A percentile compares a stretch with the other conserved stretches of the same genome.
Evolutionary conservation across 1,284 basidiomycete genomes (phyloP).

Genomic region (Lentinula novae-zelandiae): DNA sequence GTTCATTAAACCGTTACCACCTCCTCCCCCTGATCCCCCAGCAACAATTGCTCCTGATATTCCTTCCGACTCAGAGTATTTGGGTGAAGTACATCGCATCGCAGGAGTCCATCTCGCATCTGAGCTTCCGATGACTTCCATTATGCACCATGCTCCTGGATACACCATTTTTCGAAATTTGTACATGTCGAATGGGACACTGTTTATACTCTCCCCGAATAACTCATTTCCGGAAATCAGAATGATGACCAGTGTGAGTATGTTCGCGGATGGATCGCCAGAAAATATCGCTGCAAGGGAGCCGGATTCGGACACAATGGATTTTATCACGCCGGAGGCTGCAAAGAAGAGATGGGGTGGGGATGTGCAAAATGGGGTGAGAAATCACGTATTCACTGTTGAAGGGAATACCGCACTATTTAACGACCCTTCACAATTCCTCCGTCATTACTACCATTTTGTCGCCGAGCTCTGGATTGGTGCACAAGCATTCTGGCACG

Average conservation of each 20-base stretch:
- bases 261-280: slow-evolving; percentile 52
- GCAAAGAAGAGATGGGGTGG: slow-evolving; percentile 62
- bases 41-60: too few species aligned
- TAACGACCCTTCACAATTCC: slow-evolving; percentile 69
- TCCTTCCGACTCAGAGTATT: too few species aligned
- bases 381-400: slow-evolving; percentile 47
- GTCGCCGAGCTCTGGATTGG: slow-evolving; percentile 76
- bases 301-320: slow-evolving; percentile 61
- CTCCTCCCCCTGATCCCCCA: too few species aligned
- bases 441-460: slow-evolving; percentile 81
- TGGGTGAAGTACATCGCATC: too few species aligned
- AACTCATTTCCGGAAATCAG: slow-evolving; percentile 49
- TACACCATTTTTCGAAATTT: slow-evolving; percentile 80
- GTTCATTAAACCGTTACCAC: too few species aligned
- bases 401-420: slow-evolving; percentile 69
- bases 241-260: slow-evolving; percentile 67
- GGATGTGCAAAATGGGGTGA: slow-evolving; percentile 35
- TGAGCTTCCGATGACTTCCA: too few species aligned
- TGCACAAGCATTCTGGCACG: slow-evolving; percentile 68
- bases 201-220: slow-evolving; percentile 57
- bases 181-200: slow-evolving; percentile 76
- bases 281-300: slow-evolving; percentile 65
- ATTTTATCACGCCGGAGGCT: slow-evolving; percentile 54
- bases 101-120: too few species aligned
- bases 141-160: slow-evolving; percentile 61